These are phyloP conservation scores for Syzygium oleosum DNA, from an alignment of 345 rosid species.

Conservation along the genomic window DNA sequence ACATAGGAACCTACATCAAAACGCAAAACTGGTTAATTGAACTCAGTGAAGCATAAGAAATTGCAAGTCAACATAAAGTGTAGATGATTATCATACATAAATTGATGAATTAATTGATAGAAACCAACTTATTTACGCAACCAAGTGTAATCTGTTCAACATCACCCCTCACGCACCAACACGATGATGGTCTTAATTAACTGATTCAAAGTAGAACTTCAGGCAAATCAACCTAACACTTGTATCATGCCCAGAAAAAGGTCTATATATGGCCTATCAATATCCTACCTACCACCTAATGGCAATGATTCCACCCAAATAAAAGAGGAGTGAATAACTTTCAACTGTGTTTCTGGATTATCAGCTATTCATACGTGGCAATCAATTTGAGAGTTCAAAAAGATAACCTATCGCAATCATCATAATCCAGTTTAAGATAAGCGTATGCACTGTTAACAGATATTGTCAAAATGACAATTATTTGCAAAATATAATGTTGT, in stretches of 20 bases:
- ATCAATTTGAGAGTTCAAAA: neutral
- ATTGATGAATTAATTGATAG: neutral
- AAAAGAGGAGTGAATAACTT: neutral
- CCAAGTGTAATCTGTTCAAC: neutral
- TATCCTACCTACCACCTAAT: neutral
- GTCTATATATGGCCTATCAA: neutral
- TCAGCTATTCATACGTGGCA: neutral
- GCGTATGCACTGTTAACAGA: neutral
- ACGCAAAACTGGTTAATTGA: neutral
- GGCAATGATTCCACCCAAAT: neutral
- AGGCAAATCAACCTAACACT: neutral
- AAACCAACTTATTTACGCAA: neutral
- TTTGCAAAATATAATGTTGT: neutral
- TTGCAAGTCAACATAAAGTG: neutral
- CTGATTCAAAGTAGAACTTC: neutral
- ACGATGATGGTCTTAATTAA: neutral
- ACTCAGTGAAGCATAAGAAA: neutral
- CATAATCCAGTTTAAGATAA: neutral
- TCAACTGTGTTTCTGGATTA: neutral
- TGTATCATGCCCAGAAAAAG: neutral
- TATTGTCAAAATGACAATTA: neutral
- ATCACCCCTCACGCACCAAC: neutral
- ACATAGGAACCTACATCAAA: constrained; percentile 76
- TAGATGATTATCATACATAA: neutral
- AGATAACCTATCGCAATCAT: neutral